A percentile compares a stretch with the other conserved stretches of the same genome.
Conservation (phyloP, 2,329 filamentous ascomycete species). For the Aspergillus brunneoviolaceus region DNA sequence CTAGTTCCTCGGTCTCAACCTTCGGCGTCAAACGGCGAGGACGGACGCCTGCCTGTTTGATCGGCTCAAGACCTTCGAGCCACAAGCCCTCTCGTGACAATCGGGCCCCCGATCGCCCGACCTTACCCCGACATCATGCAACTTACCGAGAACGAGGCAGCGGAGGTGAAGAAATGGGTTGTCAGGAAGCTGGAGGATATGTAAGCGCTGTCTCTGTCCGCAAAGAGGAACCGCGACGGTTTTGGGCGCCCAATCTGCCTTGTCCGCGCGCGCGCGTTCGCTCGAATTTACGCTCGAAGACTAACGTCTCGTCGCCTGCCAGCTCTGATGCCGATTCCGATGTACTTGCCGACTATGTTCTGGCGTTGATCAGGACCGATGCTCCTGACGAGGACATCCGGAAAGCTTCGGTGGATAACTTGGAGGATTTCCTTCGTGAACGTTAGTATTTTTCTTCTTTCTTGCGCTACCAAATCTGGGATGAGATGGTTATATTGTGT, state of each 20-base stretch:
- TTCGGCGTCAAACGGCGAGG: not conserved
- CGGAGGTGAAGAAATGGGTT: conserved; percentile 58
- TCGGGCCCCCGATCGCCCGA: not conserved
- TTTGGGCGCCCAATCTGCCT: not conserved
- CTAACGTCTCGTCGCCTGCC: conserved; percentile 1
- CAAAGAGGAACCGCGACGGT: not conserved
- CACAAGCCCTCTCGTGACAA: not conserved
- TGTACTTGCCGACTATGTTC: conserved; percentile 62
- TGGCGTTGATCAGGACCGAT: conserved; percentile 58
- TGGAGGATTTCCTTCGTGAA: conserved; percentile 59
- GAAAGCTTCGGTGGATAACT: conserved; percentile 54
- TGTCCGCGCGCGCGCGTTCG: not conserved
- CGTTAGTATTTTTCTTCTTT: conserved; percentile 34
- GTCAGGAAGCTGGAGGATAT: conserved; percentile 59
- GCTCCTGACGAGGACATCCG: conserved; percentile 55
- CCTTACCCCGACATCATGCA: conserved; percentile 44
- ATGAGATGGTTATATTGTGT: not conserved
- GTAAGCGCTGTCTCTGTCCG: conserved; percentile 37
- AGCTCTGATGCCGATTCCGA: conserved; percentile 63
- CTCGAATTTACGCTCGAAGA: not conserved
- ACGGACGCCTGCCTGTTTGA: not conserved
- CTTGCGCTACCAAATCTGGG: not conserved
- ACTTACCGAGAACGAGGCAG: conserved; percentile 54
- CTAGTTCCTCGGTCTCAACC: not conserved
- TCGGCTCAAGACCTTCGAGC: not conserved